Base-by-base conservation (phyloP, 768 basidiomycete genomes). In the Pleurotus sapidus region DNA sequence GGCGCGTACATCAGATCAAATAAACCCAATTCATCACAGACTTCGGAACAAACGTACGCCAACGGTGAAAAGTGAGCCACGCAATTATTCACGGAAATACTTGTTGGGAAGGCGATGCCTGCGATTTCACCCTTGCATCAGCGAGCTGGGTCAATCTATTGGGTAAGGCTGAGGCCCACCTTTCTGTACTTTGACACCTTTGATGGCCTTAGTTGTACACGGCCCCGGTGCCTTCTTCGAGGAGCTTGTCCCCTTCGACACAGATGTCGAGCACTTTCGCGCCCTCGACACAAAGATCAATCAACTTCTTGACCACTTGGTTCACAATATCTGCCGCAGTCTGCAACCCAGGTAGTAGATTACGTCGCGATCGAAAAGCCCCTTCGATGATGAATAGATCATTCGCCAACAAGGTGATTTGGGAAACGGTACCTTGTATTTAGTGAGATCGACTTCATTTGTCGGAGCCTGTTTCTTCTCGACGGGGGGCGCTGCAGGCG, bases 51-150 rank as follows among this genome's bases (percentile, higher is more conserved):
- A 58, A 64, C 93, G 66, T 77, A 94, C 80, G 87, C 87, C 56
- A 98, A 84, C n/a, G 97, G 97, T 9, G 95, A 95, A 79, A 94
- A 97, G 75, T 98, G 93, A 43, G 93, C 87, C 60, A 98, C 94
- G 64, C 86, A 81, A 74, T 97, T 95, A 85, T 98, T 98, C 63
- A 98, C 87, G 23, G 94, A 95, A 64, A 99, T 75, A 64, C 81
- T 86, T 15, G 97, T 98, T 15, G 97, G 97, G 81, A 98, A 98
- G 1, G 94, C 93, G 68, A 96, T 79, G 56, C 93, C 93, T 95
- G 18, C 40, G 30, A 39, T 12, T 12, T 45, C 11, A 1, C 11
- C 4, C 34, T n/a, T 47, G 6, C 17, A 27, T 38, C 30, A 34
- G 30, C 30, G 30, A 34, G 30, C 3, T 34, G 46, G 11, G 47